phyloP scores from a whole-genome alignment of 768 basidiomycete genomes.

The Obba rivulosa region DNA sequence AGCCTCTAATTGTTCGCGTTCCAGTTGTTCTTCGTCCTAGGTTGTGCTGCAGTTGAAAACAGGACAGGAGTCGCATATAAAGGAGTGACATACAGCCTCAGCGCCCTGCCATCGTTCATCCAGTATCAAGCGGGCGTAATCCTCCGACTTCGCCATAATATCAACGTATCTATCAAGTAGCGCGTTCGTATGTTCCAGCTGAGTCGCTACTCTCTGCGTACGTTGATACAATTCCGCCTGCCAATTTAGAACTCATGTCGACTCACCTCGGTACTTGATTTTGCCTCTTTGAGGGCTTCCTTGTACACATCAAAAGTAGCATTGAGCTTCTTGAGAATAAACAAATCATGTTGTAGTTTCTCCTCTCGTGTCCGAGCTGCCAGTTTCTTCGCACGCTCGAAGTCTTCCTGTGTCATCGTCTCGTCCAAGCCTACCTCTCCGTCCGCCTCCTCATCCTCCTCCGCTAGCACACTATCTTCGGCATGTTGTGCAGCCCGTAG shows the following conservation, averaged over 20 bases:
- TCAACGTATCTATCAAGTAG: slow-evolving; percentile 71
- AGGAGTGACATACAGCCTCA: slow-evolving; percentile 47
- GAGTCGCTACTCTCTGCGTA: slow-evolving; percentile 50
- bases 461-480: slow-evolving; percentile 15
- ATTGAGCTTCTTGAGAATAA: slow-evolving; percentile 70
- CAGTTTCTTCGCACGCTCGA: slow-evolving; percentile 19
- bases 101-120: slow-evolving; percentile 76
- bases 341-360: slow-evolving; percentile 68
- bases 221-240: background rate
- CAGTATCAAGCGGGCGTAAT: slow-evolving; percentile 60
- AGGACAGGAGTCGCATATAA: background rate
- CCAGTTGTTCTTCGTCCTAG: slow-evolving; percentile 57
- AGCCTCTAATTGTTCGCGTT: slow-evolving; percentile 35
- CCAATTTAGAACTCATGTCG: background rate
- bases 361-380: slow-evolving; percentile 51
- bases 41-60: background rate
- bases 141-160: slow-evolving; percentile 66
- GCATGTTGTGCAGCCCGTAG: slow-evolving; percentile 1
- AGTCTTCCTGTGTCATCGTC: slow-evolving; percentile 23
- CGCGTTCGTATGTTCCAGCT: slow-evolving; percentile 66
- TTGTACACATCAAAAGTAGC: slow-evolving; percentile 62
- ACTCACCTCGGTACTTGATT: slow-evolving; percentile 66
- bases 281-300: slow-evolving; percentile 58
- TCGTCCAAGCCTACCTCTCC: slow-evolving; percentile 14
- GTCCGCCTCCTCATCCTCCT: slow-evolving; percentile 14